Conservation (phyloP, 2,329 filamentous ascomycete species). For the Shiraia bambusicola region DNA sequence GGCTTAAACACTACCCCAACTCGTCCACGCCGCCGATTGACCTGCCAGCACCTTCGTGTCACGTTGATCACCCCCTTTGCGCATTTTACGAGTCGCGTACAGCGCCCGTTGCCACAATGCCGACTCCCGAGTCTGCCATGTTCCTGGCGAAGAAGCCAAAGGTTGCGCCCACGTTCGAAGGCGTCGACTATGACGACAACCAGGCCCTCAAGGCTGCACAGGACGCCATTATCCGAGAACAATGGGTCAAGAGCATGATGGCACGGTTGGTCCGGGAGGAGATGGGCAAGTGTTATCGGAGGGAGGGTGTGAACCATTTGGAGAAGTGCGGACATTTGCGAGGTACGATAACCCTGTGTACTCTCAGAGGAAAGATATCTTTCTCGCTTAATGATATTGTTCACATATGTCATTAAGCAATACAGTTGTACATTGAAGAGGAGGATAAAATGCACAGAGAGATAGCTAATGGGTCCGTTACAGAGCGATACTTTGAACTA, state of each 20-base stretch:
- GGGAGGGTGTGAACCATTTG: slow-evolving; percentile 82
- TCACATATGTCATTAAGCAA: too few relatives aligned
- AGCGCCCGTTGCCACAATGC: slow-evolving; percentile 57
- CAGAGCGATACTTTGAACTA: slow-evolving; percentile 78
- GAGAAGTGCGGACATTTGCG: slow-evolving; percentile 81
- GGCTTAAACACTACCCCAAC: slow-evolving; percentile 5
- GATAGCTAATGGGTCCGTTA: slow-evolving; percentile 24
- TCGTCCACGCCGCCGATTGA: slow-evolving; percentile 17
- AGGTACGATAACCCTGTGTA: slow-evolving; percentile 54
- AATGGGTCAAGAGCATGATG: slow-evolving; percentile 92
- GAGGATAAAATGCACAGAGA: too few relatives aligned
- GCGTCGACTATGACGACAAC: slow-evolving; percentile 84
- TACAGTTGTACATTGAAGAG: too few relatives aligned
- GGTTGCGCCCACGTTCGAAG: slow-evolving; percentile 80
- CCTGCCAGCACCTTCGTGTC: slow-evolving; percentile 3
- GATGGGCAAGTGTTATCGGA: slow-evolving; percentile 81
- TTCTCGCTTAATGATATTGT: too few relatives aligned
- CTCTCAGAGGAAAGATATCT: neutral
- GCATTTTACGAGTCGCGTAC: slow-evolving; percentile 1
- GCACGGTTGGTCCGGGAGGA: slow-evolving; percentile 78
- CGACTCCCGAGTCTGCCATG: slow-evolving; percentile 77
- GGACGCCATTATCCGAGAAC: slow-evolving; percentile 78
- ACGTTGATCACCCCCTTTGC: neutral
- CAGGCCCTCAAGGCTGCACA: slow-evolving; percentile 78
- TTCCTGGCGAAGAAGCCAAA: slow-evolving; percentile 84